Base-by-base conservation (phyloP, 495 filamentous ascomycete species). In the Neurospora sp. region DNA sequence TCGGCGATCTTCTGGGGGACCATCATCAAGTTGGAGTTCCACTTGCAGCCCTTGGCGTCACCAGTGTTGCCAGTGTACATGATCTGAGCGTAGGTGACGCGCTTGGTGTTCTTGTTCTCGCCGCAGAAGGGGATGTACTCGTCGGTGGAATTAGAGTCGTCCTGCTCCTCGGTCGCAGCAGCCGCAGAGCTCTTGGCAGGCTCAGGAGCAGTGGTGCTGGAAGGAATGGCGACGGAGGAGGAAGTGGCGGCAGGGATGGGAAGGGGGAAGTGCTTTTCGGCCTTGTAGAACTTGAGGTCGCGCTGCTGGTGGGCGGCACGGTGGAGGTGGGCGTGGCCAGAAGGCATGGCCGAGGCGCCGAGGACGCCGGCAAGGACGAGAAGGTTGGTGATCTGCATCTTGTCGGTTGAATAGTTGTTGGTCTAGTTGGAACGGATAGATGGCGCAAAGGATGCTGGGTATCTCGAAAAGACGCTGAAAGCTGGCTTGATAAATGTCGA, bases 21-120 rank as follows among this genome's bases (percentile, higher is more conserved):
- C 9, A 78, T 69, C 76, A 83, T 84, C 39, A 83, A 70, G 76
- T 83, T 83, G 75, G 79, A 81, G 76, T 77, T 77, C 79, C 79
- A 81, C 2, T 59, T 4, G 78, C 79, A 83, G 70, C 75, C 73
- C 62, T 74, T 76, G 62, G 40, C 48, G 38, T 69, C 77, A 42
- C 80, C 81, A n/a, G 72, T 62, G 76, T 82, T 82, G 72, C 82
- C 82, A 11, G 73, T 76, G 76, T 83, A 83, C 45, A 72, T 71
- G 73, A 83, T 74, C 73, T 83, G 78, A 10, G 71, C 81, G n/a
- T 39, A 43, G 31, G 81, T 83, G 3, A 79, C 80, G 19, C 82
- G 82, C 80, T 83, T 83, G 69, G 42, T 69, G 40, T 59, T 39
- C 54, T 74, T 72, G 66, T 69, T 59, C 54, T 73, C 72, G 70